Evolutionary conservation across 768 basidiomycete species (phyloP).

Genomic region (Mrakia frigida): DNA sequence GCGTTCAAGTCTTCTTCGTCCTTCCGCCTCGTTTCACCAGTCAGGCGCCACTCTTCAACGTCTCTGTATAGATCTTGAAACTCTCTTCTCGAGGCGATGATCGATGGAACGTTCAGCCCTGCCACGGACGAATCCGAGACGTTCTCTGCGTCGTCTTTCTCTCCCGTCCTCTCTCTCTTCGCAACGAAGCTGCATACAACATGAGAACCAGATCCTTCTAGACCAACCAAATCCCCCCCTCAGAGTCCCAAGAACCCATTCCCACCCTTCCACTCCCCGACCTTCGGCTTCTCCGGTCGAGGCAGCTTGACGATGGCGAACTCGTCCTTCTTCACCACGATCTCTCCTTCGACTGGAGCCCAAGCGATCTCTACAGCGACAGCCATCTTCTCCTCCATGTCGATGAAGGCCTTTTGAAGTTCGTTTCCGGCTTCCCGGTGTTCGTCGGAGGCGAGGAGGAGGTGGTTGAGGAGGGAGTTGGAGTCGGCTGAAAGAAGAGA

Average conservation of each 20-base stretch:
- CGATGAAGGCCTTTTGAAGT: slow-evolving; percentile 23
- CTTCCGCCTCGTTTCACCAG: too few species aligned
- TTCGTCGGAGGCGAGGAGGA: slow-evolving; percentile 14
- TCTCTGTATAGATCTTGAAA: too few species aligned
- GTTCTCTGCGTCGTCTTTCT: not conserved
- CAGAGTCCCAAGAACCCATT: slow-evolving; percentile 27
- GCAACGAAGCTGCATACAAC: slow-evolving; percentile 2
- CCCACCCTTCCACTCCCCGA: slow-evolving; percentile 27
- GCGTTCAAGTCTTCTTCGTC: too few species aligned
- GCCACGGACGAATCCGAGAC: too few species aligned
- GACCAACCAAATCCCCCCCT: not conserved
- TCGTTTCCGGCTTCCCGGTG: slow-evolving; percentile 21
- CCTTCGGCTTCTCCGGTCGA: slow-evolving; percentile 15
- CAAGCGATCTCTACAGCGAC: slow-evolving; percentile 23
- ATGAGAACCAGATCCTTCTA: not conserved
- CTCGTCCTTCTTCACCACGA: not conserved
- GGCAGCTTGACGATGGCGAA: slow-evolving; percentile 18
- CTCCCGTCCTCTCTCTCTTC: not conserved
- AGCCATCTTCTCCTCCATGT: slow-evolving; percentile 12
- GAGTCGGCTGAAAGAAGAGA: slow-evolving; percentile 16
- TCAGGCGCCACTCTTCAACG: too few species aligned
- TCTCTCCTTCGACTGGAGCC: slow-evolving; percentile 11
- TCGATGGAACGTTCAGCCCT: too few species aligned
- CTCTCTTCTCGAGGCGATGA: too few species aligned
- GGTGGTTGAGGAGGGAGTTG: slow-evolving; percentile 21